Percentiles rank a stretch among this genome's conserved stretches.
Evolutionary conservation across 192 early-diverging fungal genomes (phyloP).

Genomic region (Backusella westeae): DNA sequence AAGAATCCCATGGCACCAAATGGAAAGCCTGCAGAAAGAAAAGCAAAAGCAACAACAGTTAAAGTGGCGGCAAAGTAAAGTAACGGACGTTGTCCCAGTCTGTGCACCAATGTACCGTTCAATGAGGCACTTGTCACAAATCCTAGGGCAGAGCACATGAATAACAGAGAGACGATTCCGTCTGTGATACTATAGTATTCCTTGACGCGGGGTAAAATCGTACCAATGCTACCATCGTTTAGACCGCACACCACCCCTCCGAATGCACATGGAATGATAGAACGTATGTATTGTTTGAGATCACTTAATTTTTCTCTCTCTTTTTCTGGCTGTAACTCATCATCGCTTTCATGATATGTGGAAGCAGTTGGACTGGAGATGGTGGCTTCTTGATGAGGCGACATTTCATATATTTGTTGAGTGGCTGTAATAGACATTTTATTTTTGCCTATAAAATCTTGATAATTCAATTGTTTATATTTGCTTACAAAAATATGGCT

Average conservation of each 20-base stretch:
- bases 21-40: constrained; percentile 24
- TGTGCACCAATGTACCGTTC: constrained; percentile 27
- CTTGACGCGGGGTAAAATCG: constrained; percentile 29
- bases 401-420: background rate
- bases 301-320: background rate
- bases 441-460: background rate
- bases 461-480: background rate
- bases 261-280: background rate
- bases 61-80: constrained; percentile 17
- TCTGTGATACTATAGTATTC: constrained; percentile 30
- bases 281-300: background rate
- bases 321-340: background rate
- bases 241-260: constrained; percentile 13
- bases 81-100: constrained; percentile 4
- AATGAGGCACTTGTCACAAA: constrained; percentile 15
- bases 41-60: constrained; percentile 16
- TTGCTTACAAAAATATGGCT: background rate
- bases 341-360: background rate
- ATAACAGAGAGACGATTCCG: constrained; percentile 22
- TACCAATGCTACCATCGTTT: constrained; percentile 25
- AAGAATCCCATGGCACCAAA: constrained; percentile 23
- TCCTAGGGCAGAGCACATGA: constrained; percentile 24
- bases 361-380: background rate
- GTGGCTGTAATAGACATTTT: background rate
- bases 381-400: background rate